Conservation (phyloP, 331 rosid species). For the Erythrophleum ivorense region DNA sequence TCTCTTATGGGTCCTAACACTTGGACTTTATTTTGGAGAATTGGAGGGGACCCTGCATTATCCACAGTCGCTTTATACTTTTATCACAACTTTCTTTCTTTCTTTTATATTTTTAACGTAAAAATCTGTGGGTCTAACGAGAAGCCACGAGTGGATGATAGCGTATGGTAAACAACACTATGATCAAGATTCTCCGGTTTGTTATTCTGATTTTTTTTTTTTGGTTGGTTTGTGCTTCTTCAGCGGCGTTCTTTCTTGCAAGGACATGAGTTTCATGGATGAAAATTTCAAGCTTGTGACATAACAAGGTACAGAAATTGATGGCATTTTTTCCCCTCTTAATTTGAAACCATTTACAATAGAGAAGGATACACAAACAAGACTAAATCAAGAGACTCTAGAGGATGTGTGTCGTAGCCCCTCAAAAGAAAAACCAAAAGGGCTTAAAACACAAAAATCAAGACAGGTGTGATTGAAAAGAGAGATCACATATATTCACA, state of each 20-base stretch:
- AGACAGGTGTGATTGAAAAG: not conserved
- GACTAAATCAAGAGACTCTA: not conserved
- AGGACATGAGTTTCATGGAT: not conserved
- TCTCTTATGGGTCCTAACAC: not conserved
- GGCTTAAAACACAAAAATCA: slow-evolving; percentile 30
- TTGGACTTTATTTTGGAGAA: not conserved
- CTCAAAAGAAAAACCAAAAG: slow-evolving; percentile 46
- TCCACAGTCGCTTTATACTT: not conserved
- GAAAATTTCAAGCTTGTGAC: not conserved
- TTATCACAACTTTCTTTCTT: not conserved
- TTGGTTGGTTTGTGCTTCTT: too few species aligned
- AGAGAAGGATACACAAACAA: not conserved
- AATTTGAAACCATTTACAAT: not conserved
- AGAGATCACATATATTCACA: not conserved
- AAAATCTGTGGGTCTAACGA: not conserved
- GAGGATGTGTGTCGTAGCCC: slow-evolving; percentile 38
- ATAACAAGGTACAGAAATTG: slow-evolving; percentile 18
- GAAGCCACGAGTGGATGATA: slow-evolving; percentile 5
- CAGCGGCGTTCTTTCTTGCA: not conserved
- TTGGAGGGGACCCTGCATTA: slow-evolving; percentile 7
- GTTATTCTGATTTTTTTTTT: not conserved
- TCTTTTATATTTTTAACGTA: not conserved
- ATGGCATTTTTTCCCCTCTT: not conserved
- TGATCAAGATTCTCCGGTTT: slow-evolving; percentile 35
- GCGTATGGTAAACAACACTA: slow-evolving; percentile 33